phyloP scores from a whole-genome alignment of 768 basidiomycete genomes.

The Tricholoma hemisulphureum region DNA sequence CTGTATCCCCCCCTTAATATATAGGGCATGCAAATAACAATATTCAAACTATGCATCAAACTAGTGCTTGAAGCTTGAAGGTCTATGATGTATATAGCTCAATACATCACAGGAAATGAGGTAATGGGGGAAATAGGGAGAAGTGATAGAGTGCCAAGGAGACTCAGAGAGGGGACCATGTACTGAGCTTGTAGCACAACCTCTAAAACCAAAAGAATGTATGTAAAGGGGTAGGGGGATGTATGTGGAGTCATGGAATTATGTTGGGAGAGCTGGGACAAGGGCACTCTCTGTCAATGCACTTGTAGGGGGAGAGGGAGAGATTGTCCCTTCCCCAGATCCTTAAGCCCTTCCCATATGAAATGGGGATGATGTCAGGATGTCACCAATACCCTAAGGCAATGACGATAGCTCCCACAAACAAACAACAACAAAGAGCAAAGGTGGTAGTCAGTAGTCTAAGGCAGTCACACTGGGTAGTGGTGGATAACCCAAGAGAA shows the following conservation, averaged over 20 bases:
- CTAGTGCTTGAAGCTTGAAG: too few relatives aligned
- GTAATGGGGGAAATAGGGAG: neutral
- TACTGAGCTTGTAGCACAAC: neutral
- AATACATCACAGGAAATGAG: neutral
- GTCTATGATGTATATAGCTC: neutral
- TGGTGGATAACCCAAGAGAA: too few relatives aligned
- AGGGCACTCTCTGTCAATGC: neutral
- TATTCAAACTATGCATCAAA: too few relatives aligned
- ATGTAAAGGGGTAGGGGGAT: neutral
- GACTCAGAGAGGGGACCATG: neutral
- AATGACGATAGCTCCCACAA: too few relatives aligned
- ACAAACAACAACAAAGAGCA: too few relatives aligned
- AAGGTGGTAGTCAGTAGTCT: too few relatives aligned
- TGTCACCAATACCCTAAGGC: too few relatives aligned
- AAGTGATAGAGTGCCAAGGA: too few relatives aligned
- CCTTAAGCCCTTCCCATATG: neutral
- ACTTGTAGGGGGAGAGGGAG: neutral
- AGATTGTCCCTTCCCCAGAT: neutral
- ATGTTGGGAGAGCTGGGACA: neutral
- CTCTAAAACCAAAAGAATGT: neutral
- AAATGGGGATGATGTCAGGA: too few relatives aligned
- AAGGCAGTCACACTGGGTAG: too few relatives aligned
- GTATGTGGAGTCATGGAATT: conserved; percentile 8
- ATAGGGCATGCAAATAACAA: too few relatives aligned
- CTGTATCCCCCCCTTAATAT: too few relatives aligned